A percentile compares a stretch with the other conserved stretches of the same genome.
Evolutionary conservation across 352 stramenopile species (phyloP).

Genomic region (Phytophthora foliorum): DNA sequence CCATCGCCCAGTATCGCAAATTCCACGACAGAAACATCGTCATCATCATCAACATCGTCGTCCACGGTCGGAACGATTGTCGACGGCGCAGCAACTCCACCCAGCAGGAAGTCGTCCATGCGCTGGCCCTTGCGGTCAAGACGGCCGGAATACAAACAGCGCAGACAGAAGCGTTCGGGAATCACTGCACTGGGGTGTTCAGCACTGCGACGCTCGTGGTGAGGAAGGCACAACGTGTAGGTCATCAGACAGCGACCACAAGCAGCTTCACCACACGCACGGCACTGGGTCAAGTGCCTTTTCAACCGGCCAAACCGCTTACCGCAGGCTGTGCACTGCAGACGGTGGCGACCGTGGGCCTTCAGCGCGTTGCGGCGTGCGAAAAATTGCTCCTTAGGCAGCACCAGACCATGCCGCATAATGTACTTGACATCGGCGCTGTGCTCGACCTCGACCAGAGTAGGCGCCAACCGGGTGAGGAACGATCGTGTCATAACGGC

Average conservation of each 20-base stretch:
- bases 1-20: constrained; percentile 34
- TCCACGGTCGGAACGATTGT: constrained; percentile 35
- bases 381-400: constrained; percentile 48
- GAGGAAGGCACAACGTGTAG: constrained; percentile 66
- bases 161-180: constrained; percentile 71
- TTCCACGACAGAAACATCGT: constrained; percentile 37
- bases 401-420: constrained; percentile 51
- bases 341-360: constrained; percentile 37
- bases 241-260: constrained; percentile 63
- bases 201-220: constrained; percentile 60
- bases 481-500: constrained; percentile 50
- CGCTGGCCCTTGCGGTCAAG: constrained; percentile 62
- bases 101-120: constrained; percentile 49
- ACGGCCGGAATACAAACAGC: constrained; percentile 65
- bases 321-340: constrained; percentile 50
- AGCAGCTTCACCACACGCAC: constrained; percentile 60
- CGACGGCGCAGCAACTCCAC: constrained; percentile 14
- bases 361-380: constrained; percentile 42
- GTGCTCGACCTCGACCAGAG: constrained; percentile 54
- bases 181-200: constrained; percentile 75
- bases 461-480: constrained; percentile 53
- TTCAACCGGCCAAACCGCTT: constrained; percentile 56
- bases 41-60: constrained; percentile 41
- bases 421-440: constrained; percentile 68
- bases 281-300: constrained; percentile 54